Evolutionary conservation across 1,139 yeast species (phyloP), one percentile per base, ranked within the genome.

Genomic region (Taphrina populina): DNA sequence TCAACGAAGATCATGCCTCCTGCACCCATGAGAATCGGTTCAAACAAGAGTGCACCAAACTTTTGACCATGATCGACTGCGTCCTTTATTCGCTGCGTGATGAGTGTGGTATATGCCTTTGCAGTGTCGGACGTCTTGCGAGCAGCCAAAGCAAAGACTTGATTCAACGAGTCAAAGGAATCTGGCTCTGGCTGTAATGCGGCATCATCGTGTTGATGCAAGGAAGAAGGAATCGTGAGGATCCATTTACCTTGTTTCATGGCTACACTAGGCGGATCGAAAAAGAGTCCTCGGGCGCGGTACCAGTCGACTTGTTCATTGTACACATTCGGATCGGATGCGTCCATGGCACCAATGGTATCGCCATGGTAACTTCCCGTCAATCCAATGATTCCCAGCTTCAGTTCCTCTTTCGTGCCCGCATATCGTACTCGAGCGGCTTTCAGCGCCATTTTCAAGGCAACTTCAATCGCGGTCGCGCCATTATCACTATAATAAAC

Each of bases 401-500:
- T 27, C n/a, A 44, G 36, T n/a, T 23, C 17, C 51, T 10, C 58
- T 51, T 30, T 58, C 57, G 11, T 58, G 61, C 20, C 61, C 58
- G 26, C 26, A 36, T 64, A 63, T 39, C 67, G 47, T 24, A 56
- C 61, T 10, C 63, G 59, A 4, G 64, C 26, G 0, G 68, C 63
- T 35, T 64, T 64, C 32, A 66, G 56, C 4, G 68, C 69, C 68
- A 65, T 65, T 52, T 66, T 66, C 5, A 65, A 51, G 2, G 67
- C 67, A 11, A 66, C 67, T 52, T 66, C 69, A 19, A 66, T 61
- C 13, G 64, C 68, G 21, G 69, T 66, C 15, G 66, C 61, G 10
- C 69, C 69, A 44, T 66, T 65, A 55, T 66, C 69, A 15, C 67
- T 63, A 47, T 64, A 66, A 43, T 64, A 66, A 4, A 64, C 68